These are phyloP conservation scores for Apiotrichum porosum DNA, from an alignment of 1,284 basidiomycete species.

Conservation along the genomic window DNA sequence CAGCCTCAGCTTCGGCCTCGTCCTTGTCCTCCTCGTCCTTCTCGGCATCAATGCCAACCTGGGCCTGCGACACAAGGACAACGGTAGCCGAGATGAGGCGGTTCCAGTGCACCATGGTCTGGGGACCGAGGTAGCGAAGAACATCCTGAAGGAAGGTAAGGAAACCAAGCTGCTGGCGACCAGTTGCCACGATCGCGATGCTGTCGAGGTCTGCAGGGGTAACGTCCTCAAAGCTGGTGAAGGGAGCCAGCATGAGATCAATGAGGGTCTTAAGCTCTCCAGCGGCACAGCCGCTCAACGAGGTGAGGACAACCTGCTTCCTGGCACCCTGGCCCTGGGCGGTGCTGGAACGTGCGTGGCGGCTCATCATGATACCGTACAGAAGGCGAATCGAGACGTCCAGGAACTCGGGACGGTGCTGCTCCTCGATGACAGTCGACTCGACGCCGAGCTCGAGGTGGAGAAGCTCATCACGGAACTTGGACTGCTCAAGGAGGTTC, in stretches of 20 bases:
- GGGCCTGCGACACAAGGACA: slow-evolving; percentile 62
- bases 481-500: slow-evolving; percentile 72
- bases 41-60: slow-evolving; percentile 54
- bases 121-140: slow-evolving; percentile 70
- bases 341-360: slow-evolving; percentile 60
- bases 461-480: slow-evolving; percentile 83
- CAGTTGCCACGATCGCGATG: slow-evolving; percentile 44
- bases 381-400: slow-evolving; percentile 67
- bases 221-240: slow-evolving; percentile 44
- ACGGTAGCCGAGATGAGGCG: slow-evolving; percentile 64
- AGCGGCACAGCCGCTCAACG: slow-evolving; percentile 65
- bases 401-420: slow-evolving; percentile 67
- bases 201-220: slow-evolving; percentile 9
- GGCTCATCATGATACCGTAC: slow-evolving; percentile 85
- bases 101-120: slow-evolving; percentile 66
- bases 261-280: slow-evolving; percentile 74
- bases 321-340: slow-evolving; percentile 63
- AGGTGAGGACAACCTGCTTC: slow-evolving; percentile 68
- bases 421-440: slow-evolving; percentile 56
- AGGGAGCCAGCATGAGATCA: slow-evolving; percentile 83
- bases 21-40: slow-evolving; percentile 36
- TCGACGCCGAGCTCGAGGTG: slow-evolving; percentile 59
- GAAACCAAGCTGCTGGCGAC: slow-evolving; percentile 77
- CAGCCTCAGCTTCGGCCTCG: slow-evolving; percentile 47
- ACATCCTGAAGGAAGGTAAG: slow-evolving; percentile 79